Percentiles rank a stretch among this genome's conserved stretches.
Conservation (phyloP, 164 flowering plant genomes). For the Vitis cinerea region DNA sequence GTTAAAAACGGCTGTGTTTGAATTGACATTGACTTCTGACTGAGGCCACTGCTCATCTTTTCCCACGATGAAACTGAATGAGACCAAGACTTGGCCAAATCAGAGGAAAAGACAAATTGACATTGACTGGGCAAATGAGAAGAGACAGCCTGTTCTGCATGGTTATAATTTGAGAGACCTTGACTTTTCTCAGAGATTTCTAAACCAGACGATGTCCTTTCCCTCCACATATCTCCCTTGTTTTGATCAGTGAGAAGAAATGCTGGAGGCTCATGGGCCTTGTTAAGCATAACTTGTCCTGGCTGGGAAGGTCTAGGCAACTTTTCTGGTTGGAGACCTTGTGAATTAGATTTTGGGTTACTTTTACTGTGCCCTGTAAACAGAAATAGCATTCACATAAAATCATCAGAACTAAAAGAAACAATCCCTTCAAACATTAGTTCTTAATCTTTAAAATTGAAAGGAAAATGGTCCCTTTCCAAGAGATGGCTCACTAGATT, state of each 20-base stretch:
- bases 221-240: conserved; percentile 30
- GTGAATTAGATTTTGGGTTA: conserved; percentile 25
- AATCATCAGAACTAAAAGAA: not conserved
- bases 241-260: conserved; percentile 25
- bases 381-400: conserved; percentile 2
- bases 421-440: not conserved
- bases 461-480: not conserved
- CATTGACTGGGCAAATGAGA: conserved; percentile 20
- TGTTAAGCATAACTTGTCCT: conserved; percentile 19
- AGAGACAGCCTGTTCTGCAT: conserved; percentile 19
- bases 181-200: conserved; percentile 29
- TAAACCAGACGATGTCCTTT: conserved; percentile 13
- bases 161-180: conserved; percentile 16
- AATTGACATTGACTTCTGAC: conserved; percentile 26
- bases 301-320: conserved; percentile 28
- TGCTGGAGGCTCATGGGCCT: conserved; percentile 23
- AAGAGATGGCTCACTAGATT: not conserved
- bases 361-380: conserved; percentile 36
- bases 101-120: conserved; percentile 19
- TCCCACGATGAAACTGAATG: conserved; percentile 32
- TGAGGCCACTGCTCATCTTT: conserved; percentile 23
- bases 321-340: conserved; percentile 29
- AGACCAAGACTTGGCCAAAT: conserved; percentile 31
- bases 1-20: conserved; percentile 28
- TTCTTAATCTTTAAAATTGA: not conserved